These are phyloP conservation scores for Russula olivacea DNA, from an alignment of 768 basidiomycete species.

Conservation along the genomic window DNA sequence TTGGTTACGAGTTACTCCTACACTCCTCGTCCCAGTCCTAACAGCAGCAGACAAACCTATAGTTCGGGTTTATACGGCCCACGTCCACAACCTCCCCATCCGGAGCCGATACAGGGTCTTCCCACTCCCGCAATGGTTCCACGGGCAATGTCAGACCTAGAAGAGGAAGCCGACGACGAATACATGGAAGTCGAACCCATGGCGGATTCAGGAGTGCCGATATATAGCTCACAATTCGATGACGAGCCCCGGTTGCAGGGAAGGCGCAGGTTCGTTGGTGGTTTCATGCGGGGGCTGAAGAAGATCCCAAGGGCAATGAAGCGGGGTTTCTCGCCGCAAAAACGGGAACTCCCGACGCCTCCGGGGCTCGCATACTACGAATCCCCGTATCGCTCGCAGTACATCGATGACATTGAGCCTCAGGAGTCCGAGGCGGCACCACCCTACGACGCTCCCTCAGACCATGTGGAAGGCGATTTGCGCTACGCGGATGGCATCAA, in stretches of 20 bases:
- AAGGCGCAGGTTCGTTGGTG: constrained; percentile 22
- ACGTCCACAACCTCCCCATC: constrained; percentile 13
- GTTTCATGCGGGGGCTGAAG: constrained; percentile 19
- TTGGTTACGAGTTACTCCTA: background rate
- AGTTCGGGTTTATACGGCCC: constrained; percentile 16
- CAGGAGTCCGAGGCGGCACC: constrained; percentile 9
- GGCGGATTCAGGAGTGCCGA: background rate
- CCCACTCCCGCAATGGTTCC: constrained; percentile 2
- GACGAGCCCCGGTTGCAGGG: background rate
- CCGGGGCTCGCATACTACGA: constrained; percentile 1
- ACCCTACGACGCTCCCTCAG: constrained; percentile 13
- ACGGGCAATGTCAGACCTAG: constrained; percentile 6
- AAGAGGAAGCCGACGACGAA: constrained; percentile 19
- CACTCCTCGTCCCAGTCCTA: constrained; percentile 18
- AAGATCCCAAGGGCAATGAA: constrained; percentile 19
- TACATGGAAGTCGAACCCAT: constrained; percentile 21
- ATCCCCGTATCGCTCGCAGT: background rate
- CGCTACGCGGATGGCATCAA: constrained; percentile 17
- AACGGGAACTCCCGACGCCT: constrained; percentile 2
- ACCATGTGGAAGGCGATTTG: constrained; percentile 5
- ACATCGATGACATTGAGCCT: background rate
- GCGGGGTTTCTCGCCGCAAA: constrained; percentile 17
- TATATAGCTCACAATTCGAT: constrained; percentile 6
- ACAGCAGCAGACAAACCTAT: constrained; percentile 12
- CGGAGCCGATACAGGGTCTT: constrained; percentile 8